A percentile compares a stretch with the other conserved stretches of the same genome.
Conservation (phyloP, 306 rosid genomes). For the Sicyos baderoa region DNA sequence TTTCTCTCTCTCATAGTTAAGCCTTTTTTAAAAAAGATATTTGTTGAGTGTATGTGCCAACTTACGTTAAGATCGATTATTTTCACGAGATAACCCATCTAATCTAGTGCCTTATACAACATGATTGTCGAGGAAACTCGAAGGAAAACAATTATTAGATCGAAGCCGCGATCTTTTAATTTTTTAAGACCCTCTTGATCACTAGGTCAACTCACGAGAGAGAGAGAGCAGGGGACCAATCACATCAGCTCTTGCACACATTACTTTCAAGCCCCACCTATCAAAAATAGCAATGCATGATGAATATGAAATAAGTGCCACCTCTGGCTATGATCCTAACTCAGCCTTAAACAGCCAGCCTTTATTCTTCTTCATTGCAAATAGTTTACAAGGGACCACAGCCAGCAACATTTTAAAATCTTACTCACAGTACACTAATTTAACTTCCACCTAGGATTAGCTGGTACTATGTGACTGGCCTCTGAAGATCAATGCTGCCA, state of each 20-base stretch:
- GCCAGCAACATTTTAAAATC: slow-evolving; percentile 10
- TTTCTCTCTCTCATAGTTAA: background rate
- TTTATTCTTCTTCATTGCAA: background rate
- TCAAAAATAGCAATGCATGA: slow-evolving; percentile 17
- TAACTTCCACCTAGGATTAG: slow-evolving; percentile 12
- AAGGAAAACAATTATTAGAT: too few relatives aligned
- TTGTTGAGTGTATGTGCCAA: too few relatives aligned
- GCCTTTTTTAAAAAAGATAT: too few relatives aligned
- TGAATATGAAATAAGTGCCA: slow-evolving; percentile 4
- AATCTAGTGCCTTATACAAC: too few relatives aligned
- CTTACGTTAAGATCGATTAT: too few relatives aligned
- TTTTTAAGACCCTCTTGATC: too few relatives aligned
- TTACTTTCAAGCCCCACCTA: slow-evolving; percentile 2
- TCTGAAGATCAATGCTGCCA: too few relatives aligned
- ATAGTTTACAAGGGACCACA: slow-evolving; percentile 16
- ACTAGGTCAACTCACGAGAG: too few relatives aligned
- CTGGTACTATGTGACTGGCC: background rate
- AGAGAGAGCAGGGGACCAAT: too few relatives aligned
- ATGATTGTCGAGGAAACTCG: too few relatives aligned
- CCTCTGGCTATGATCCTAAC: slow-evolving; percentile 15
- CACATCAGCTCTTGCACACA: slow-evolving; percentile 10
- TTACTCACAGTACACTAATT: slow-evolving; percentile 4
- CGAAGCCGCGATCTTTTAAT: too few relatives aligned
- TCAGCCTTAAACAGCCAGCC: slow-evolving; percentile 12
- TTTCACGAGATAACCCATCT: too few relatives aligned